Evolutionary conservation across 2,329 filamentous ascomycete species (phyloP).

Genomic region (Diaporthe vexans): DNA sequence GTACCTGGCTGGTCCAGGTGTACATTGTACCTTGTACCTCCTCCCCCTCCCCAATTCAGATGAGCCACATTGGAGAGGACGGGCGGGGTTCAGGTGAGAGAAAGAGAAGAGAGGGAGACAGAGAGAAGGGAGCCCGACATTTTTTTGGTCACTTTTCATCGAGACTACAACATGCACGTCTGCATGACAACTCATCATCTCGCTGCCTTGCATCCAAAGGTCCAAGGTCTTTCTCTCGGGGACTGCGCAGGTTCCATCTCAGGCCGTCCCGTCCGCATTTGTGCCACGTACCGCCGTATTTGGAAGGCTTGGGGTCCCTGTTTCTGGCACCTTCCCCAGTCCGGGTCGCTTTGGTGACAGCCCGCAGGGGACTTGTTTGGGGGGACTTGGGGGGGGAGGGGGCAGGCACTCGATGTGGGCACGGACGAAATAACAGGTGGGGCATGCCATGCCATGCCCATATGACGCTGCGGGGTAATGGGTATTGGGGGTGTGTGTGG

Average conservation of each 20-base stretch:
- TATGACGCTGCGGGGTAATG: constrained; percentile 25
- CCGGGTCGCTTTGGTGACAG: constrained; percentile 8
- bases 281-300: constrained; percentile 19
- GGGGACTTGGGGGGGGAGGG: neutral
- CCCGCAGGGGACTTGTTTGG: neutral
- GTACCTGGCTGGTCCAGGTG: neutral
- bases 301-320: neutral
- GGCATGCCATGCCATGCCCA: neutral
- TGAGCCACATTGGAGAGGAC: constrained; percentile 12
- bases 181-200: constrained; percentile 32
- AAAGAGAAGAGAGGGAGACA: too few relatives aligned
- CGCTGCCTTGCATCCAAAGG: neutral
- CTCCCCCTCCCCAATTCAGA: neutral
- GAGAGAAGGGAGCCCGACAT: neutral
- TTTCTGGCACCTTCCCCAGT: constrained; percentile 7
- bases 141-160: neutral
- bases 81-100: constrained; percentile 13
- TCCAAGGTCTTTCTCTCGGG: neutral
- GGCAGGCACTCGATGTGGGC: neutral
- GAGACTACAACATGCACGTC: constrained; percentile 7
- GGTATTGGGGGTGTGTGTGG: neutral
- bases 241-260: neutral
- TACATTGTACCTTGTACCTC: neutral
- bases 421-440: constrained; percentile 16
- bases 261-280: constrained; percentile 9